phyloP scores from a whole-genome alignment of 768 basidiomycete species.

The Heimioporus sp. region DNA sequence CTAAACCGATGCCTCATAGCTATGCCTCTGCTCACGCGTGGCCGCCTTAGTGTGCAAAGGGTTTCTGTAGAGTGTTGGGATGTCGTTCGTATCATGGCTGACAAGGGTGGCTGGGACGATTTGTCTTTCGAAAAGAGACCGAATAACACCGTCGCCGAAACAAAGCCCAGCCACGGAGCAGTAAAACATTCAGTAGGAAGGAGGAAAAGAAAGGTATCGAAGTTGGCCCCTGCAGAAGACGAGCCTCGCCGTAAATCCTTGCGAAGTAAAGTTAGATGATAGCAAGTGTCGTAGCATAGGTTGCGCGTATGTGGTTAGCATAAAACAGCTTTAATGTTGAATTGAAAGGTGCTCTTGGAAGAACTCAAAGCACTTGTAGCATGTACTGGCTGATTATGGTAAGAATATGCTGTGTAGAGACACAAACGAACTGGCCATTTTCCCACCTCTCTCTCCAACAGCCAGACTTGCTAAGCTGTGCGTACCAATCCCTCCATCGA shows the following conservation, averaged over 20 bases:
- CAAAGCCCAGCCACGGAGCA: slow-evolving; percentile 1
- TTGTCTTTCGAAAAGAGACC: slow-evolving; percentile 37
- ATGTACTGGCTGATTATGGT: too few species aligned
- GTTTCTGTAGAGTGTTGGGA: slow-evolving; percentile 67
- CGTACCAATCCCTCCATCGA: slow-evolving; percentile 13
- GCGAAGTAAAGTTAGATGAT: slow-evolving; percentile 14
- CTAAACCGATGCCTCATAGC: slow-evolving; percentile 34
- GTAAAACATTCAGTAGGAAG: neutral
- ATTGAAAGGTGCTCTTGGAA: too few species aligned
- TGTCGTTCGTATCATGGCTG: slow-evolving; percentile 56
- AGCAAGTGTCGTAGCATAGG: too few species aligned
- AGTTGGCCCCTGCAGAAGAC: neutral
- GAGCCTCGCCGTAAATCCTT: slow-evolving; percentile 22
- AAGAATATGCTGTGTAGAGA: neutral
- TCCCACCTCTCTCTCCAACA: slow-evolving; percentile 29
- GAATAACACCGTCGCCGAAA: too few species aligned
- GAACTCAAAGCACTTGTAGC: too few species aligned
- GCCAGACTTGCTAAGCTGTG: slow-evolving; percentile 16
- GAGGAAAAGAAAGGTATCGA: slow-evolving; percentile 25
- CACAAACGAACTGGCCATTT: slow-evolving; percentile 16
- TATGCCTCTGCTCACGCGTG: slow-evolving; percentile 79
- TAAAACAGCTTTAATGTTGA: too few species aligned
- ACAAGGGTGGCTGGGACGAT: slow-evolving; percentile 77
- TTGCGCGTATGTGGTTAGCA: too few species aligned
- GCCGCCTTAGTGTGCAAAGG: slow-evolving; percentile 85